Evolutionary conservation across 208 protist genomes (phyloP).

Genomic region (Vickermania spadyakhi): DNA sequence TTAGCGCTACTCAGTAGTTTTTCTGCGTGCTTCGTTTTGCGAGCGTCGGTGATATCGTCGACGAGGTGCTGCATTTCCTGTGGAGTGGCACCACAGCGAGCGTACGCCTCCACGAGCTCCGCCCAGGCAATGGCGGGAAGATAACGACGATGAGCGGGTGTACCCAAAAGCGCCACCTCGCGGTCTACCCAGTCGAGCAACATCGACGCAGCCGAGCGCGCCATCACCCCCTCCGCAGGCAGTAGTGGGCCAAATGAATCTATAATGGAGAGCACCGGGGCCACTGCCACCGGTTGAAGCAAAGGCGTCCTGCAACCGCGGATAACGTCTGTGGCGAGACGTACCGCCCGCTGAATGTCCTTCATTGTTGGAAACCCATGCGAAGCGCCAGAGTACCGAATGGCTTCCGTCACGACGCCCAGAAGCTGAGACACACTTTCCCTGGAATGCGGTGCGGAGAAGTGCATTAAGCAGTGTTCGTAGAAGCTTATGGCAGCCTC

Average conservation of each 20-base stretch:
- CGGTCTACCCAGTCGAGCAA: conserved; percentile 3
- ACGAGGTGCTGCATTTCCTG: conserved; percentile 27
- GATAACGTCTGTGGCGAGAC: not conserved
- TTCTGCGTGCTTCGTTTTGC: conserved; percentile 27
- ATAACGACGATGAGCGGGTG: conserved; percentile 16
- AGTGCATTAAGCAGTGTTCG: not conserved
- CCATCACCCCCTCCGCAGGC: not conserved
- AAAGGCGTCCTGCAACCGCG: not conserved
- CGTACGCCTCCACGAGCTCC: conserved; percentile 38
- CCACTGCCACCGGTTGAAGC: conserved; percentile 14
- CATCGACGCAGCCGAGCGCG: no score
- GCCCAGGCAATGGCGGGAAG: conserved; percentile 59
- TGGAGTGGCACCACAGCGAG: conserved; percentile 40
- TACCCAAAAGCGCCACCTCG: not conserved
- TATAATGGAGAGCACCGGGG: conserved; percentile 23
- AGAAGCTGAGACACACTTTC: not conserved
- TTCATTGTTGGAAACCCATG: not conserved
- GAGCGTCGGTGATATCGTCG: conserved; percentile 45
- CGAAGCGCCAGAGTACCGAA: not conserved
- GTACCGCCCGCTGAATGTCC: not conserved
- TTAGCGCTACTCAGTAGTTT: conserved; percentile 30
- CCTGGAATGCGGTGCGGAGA: not conserved
- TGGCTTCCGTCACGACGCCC: not conserved
- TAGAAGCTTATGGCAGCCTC: not conserved
- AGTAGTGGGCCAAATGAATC: not conserved